phyloP scores from a whole-genome alignment of 2,329 filamentous ascomycete species.

The Myotisia sp. region DNA sequence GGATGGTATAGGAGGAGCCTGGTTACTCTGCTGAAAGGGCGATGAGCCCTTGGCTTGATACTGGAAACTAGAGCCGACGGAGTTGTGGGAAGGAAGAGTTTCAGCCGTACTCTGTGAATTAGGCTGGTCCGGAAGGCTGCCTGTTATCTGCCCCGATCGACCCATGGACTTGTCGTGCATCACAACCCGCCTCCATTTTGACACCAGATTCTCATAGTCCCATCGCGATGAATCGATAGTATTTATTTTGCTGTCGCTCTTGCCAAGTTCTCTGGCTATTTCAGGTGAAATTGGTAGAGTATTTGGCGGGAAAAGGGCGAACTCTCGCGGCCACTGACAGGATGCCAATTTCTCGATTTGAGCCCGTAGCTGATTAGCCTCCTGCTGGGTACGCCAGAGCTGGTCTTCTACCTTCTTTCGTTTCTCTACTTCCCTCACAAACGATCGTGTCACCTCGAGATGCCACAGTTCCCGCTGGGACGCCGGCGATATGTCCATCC shows the following conservation, averaged over 20 bases:
- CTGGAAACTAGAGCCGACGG: too few species aligned
- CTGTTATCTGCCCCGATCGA: constrained; percentile 12
- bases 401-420: constrained; percentile 30
- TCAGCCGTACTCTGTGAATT: constrained; percentile 4
- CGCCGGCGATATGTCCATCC: constrained; percentile 49
- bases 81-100: too few species aligned
- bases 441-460: constrained; percentile 35
- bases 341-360: constrained; percentile 33
- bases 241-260: constrained; percentile 21
- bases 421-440: constrained; percentile 31
- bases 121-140: not conserved
- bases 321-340: constrained; percentile 37
- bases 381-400: constrained; percentile 33
- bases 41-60: too few species aligned
- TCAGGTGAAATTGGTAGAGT: constrained; percentile 27
- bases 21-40: constrained; percentile 6
- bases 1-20: constrained; percentile 3
- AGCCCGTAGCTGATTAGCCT: constrained; percentile 34
- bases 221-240: constrained; percentile 26
- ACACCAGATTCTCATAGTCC: constrained; percentile 35
- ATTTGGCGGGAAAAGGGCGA: constrained; percentile 35
- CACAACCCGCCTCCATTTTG: constrained; percentile 36
- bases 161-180: constrained; percentile 33
- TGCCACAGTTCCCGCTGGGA: constrained; percentile 37
- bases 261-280: constrained; percentile 24